Evolutionary conservation across 78 protist genomes (phyloP), one percentile per base, ranked within the genome.

Genomic region (Polysphondylium violaceum): DNA sequence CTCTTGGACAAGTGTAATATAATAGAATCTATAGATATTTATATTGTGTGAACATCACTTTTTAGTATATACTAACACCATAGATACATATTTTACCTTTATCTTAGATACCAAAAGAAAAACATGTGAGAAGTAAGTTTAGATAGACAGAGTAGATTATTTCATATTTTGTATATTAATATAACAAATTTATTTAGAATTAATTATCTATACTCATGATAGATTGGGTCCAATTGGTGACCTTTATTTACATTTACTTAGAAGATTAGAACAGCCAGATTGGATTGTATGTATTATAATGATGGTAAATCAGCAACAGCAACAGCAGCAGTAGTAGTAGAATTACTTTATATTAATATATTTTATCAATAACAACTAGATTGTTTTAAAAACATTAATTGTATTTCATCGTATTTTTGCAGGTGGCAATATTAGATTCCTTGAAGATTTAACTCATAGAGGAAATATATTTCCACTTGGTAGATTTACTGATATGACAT

Each of bases 401-500:
- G 94, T 88, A 61, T 88, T 88, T 55, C 94, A 88, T 72, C 38
- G 94, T 23, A 25, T 88, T 16, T 73, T 88, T 21, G 41, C 43
- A 36, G 73, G 64, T 21, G 94, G 94, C 11, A 88, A 76, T 63
- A 47, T 56, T 36, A 77, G 88, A 77, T 88, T 88, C 73, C 35
- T 88, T 16, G 86, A 76, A 33, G 94, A 88, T 59, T 50, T 88
- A 50, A 43, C 88, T 50, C 87, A 88, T 25, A 40, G 87, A 44
- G 86, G 88, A 7, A 59, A 69, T 31, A 44, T 88, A 9, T 88
- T 88, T 44, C 86, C 86, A 69, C 59, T 88, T 31, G n/a, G 17
- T 23, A 74, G 87, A 73, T 88, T 88, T 55, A 68, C 94, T 50
- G 94, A 88, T 61, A 88, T 77, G 83, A 69, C 94, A 40, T 88